Evolutionary conservation across 176 grass and related monocot genomes (phyloP).

Genomic region (Oryza rufipogon): DNA sequence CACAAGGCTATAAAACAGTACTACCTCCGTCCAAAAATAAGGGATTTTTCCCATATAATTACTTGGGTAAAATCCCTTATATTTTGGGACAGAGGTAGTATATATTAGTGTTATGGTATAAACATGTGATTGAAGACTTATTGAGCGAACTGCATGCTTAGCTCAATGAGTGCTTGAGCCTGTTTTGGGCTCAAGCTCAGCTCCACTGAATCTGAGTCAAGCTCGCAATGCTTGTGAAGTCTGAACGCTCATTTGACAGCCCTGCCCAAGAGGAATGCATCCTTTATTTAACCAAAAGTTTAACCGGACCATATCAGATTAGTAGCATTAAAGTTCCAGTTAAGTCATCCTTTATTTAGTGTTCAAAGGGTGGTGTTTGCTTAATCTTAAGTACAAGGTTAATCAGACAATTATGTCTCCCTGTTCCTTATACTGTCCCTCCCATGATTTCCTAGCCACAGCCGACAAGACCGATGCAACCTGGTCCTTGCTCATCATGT

Average conservation of each 20-base stretch:
- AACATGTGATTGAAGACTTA: neutral
- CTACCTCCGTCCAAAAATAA: too few relatives aligned
- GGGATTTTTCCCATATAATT: too few relatives aligned
- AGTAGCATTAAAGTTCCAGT: neutral
- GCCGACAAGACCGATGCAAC: too few relatives aligned
- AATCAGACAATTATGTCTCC: too few relatives aligned
- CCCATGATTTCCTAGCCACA: too few relatives aligned
- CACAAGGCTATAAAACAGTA: too few relatives aligned
- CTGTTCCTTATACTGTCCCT: too few relatives aligned
- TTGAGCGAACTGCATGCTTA: neutral
- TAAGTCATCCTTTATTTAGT: neutral
- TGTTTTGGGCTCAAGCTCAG: neutral
- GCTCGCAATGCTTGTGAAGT: neutral
- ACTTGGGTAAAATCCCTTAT: too few relatives aligned
- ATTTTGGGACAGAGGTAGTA: neutral
- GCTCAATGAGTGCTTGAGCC: neutral
- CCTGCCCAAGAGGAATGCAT: neutral
- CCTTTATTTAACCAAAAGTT: too few relatives aligned
- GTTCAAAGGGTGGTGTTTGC: too few relatives aligned
- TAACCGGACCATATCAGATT: neutral
- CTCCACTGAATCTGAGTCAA: neutral
- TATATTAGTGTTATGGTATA: neutral
- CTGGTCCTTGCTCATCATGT: too few relatives aligned
- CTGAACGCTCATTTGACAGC: neutral
- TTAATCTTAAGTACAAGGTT: too few relatives aligned